These are phyloP conservation scores for Bidens hawaiensis DNA, from an alignment of 140 eudicot genomes.

Conservation along the genomic window DNA sequence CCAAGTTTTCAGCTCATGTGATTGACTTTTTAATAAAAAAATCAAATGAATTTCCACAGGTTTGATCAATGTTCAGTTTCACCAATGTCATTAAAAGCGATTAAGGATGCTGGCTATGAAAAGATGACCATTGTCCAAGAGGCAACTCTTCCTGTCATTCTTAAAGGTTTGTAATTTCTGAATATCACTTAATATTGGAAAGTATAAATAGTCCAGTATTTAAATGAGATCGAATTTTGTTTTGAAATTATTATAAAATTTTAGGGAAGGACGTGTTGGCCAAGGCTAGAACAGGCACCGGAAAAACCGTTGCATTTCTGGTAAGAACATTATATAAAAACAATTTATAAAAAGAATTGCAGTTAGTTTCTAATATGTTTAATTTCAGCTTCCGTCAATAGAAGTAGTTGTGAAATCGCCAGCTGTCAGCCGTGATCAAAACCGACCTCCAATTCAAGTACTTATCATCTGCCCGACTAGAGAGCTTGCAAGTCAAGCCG, in stretches of 20 bases:
- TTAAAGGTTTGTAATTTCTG: constrained; percentile 48
- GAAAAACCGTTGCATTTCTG: constrained; percentile 96
- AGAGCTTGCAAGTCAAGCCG: constrained; percentile 97
- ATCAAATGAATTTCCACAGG: constrained; percentile 33
- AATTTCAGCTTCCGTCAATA: constrained; percentile 85
- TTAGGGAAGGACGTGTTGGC: constrained; percentile 96
- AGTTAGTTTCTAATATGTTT: background rate
- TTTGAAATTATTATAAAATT: constrained; percentile 3
- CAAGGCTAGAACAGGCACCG: constrained; percentile 96
- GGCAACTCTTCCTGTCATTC: constrained; percentile 90
- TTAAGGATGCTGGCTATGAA: constrained; percentile 93
- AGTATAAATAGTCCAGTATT: background rate
- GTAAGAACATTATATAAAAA: constrained; percentile 24
- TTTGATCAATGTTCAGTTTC: constrained; percentile 91
- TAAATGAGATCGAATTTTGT: background rate
- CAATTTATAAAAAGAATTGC: background rate
- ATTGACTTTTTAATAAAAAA: background rate
- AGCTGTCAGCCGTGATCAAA: constrained; percentile 57
- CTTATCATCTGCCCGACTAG: constrained; percentile 92
- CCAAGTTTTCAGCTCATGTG: too few relatives aligned
- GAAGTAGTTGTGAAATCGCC: constrained; percentile 73
- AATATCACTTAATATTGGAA: background rate
- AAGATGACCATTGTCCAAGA: constrained; percentile 96
- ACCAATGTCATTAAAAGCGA: constrained; percentile 65
- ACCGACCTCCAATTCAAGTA: constrained; percentile 75